Evolutionary conservation across 108 stramenopile species (phyloP), one percentile per base, ranked within the genome.

Genomic region (Cyclotella kingstonii): DNA sequence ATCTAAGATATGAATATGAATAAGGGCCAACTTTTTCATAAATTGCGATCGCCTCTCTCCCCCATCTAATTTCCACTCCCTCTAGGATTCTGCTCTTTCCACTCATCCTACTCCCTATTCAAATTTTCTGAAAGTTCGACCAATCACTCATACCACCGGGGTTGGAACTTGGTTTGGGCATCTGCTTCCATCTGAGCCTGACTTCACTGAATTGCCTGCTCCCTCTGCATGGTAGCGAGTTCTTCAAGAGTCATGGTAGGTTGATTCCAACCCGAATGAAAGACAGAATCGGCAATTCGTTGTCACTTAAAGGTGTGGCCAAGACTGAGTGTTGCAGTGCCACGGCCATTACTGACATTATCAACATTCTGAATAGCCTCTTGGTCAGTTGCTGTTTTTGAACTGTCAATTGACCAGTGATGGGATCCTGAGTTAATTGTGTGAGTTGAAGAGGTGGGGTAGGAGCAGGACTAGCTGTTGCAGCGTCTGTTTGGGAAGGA

Each of bases 181-280:
- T 93, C 86, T 0, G 81, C 77, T 44, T 67, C 60, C 17, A 81
- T 86, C 48, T 91, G 87, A 12, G 70, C 63, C 26, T 66, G 77
- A 17, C 80, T 82, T 31, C 93, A 96, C 65, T 58, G n/a, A n/a
- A n/a, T n/a, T n/a, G n/a, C n/a, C n/a, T n/a, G n/a, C n/a, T n/a
- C n/a, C n/a, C n/a, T 96, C 94, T 36, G 92, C 93, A 8, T n/a
- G 96, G 59, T 6, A 87, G n/a, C n/a, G n/a, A n/a, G n/a, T n/a
- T n/a, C n/a, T n/a, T n/a, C n/a, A n/a, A n/a, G n/a, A n/a, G n/a
- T 69, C 94, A 98, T 95, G 27, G 97, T 98, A 5, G 97, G 97
- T 60, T 82, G 94, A 50, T 86, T 87, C 86, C 93, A 92, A 17
- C 89, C 82, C 0, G 95, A 95, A 42, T 86, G 90, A 70, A 98